phyloP scores from a whole-genome alignment of 2,329 filamentous ascomycete genomes.

The Nannizziopsis arthrosporioides region DNA sequence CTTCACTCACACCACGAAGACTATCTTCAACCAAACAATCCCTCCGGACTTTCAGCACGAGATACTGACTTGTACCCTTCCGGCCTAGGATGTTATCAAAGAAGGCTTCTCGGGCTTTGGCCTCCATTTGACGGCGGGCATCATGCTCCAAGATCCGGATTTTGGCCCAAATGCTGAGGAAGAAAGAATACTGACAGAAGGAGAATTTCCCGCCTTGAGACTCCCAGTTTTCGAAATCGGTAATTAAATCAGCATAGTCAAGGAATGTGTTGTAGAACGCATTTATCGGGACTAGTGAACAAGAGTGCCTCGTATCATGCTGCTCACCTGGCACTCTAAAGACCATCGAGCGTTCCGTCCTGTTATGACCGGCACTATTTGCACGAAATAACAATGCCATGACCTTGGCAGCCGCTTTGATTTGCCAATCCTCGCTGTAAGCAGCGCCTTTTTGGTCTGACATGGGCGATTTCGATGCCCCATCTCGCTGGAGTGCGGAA shows the following conservation, averaged over 20 bases:
- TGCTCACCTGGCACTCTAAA: conserved; percentile 22
- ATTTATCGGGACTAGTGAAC: conserved; percentile 59
- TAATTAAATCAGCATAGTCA: conserved; percentile 73
- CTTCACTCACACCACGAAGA: conserved; percentile 70
- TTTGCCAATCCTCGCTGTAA: conserved; percentile 81
- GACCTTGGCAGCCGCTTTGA: conserved; percentile 66
- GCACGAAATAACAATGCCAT: conserved; percentile 73
- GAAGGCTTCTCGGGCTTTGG: conserved; percentile 77
- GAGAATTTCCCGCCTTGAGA: conserved; percentile 60
- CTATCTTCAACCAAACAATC: conserved; percentile 86
- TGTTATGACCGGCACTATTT: conserved; percentile 46
- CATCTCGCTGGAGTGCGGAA: conserved; percentile 53
- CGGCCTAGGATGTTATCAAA: conserved; percentile 76
- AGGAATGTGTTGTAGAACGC: conserved; percentile 81
- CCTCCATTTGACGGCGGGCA: conserved; percentile 77
- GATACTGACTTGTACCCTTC: conserved; percentile 61
- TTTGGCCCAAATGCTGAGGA: conserved; percentile 84
- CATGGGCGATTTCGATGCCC: conserved; percentile 32
- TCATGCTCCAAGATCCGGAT: conserved; percentile 84
- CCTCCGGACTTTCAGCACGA: conserved; percentile 64
- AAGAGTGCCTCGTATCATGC: conserved; percentile 24
- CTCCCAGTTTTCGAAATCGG: conserved; percentile 84
- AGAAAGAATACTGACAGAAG: conserved; percentile 86
- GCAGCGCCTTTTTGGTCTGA: conserved; percentile 42
- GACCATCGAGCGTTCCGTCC: conserved; percentile 21